A percentile compares a stretch with the other conserved stretches of the same genome.
Conservation (phyloP, 495 filamentous ascomycete species). For the Aspergillus nanangensis region DNA sequence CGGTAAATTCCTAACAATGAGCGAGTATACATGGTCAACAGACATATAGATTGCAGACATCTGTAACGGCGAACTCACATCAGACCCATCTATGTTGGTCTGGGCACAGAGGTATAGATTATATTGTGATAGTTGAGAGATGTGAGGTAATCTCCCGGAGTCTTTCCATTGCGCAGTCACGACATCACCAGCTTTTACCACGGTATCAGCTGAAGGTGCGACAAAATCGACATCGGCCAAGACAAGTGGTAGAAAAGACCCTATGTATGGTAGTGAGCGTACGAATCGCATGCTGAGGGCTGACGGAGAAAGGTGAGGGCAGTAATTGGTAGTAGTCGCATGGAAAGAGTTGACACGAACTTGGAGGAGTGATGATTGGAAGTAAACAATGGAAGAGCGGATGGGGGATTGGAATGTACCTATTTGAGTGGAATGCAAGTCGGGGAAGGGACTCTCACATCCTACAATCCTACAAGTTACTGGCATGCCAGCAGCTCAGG, state of each 20-base stretch:
- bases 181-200: constrained; percentile 41
- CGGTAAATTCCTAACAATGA: constrained; percentile 38
- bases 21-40: no score
- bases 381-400: no score
- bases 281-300: constrained; percentile 30
- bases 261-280: constrained; percentile 33
- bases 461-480: no score
- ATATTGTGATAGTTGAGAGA: constrained; percentile 52
- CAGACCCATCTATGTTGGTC: constrained; percentile 46
- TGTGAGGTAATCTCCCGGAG: constrained; percentile 40
- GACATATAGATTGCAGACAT: neutral
- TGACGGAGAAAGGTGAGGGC: neutral
- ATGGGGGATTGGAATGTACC: no score
- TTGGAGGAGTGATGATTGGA: no score
- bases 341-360: no score
- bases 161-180: constrained; percentile 58
- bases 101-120: constrained; percentile 61
- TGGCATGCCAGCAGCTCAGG: no score
- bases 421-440: no score
- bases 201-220: constrained; percentile 28
- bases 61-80: constrained; percentile 24
- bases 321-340: no score
- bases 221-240: constrained; percentile 56
- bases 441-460: no score
- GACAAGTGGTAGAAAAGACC: constrained; percentile 36